Evolutionary conservation across 208 protist genomes (phyloP), one percentile per base, ranked within the genome.

Genomic region (Wallacemonas sp.): DNA sequence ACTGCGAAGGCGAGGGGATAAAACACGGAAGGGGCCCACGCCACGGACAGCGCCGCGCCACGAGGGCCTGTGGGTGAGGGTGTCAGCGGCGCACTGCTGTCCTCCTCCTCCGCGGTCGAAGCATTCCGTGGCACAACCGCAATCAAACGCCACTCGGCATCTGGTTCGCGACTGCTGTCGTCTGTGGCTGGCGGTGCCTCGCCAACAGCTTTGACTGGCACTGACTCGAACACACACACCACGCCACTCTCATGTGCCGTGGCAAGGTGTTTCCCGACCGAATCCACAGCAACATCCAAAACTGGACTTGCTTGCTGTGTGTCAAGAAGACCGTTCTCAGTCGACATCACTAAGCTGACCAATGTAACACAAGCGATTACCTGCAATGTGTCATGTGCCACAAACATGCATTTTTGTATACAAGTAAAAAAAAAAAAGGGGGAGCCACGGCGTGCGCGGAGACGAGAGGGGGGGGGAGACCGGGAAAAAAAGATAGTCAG

Each of bases 11-110:
- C 82, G 12, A 76, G 62, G 36, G 61, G 53, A 68, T 92, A 90
- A 54, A 83, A 82, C 11, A 72, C 70, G 0, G 70, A 45, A 2
- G 90, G 88, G 1, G 88, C 85, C 88, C 91, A 96, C n/a, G 91
- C 76, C 1, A 96, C 64, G 38, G 84, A 81, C 51, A 77, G 63
- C 33, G 92, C 82, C 0, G 77, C 42, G 1, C 80, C 83, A n/a
- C 46, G 4, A 8, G 45, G 42, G 12, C n/a, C 9, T 9, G 46
- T 5, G 11, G n/a, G 33, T 34, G 42, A 28, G 5, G 61, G 36
- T 46, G 61, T 30, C 26, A 27, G 11, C 30, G 61, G 12, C 12
- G 5, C 19, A 19, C 1, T 14, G 15, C 42, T 15, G 61, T 11
- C 19, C 9, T 6, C 42, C 9, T 11, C 59, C 11, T 2, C 28